phyloP scores from a whole-genome alignment of 257 asterid species.

The Linderniella brevidens region DNA sequence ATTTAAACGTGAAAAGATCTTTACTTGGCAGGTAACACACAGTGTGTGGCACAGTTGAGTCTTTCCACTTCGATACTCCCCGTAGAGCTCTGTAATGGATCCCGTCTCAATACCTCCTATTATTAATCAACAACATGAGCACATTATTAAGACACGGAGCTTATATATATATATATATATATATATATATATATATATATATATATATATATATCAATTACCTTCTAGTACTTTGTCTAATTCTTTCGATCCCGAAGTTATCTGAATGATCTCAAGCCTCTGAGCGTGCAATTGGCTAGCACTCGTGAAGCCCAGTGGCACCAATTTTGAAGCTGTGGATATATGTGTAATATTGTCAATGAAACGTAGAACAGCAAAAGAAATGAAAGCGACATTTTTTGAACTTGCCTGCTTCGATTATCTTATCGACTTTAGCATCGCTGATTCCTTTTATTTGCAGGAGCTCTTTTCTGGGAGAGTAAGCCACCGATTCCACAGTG shows the following conservation, averaged over 20 bases:
- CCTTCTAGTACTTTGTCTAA: constrained; percentile 90
- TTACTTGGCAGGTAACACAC: constrained; percentile 91
- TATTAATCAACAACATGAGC: background rate
- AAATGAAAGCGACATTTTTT: background rate
- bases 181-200: too few species aligned
- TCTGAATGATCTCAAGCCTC: constrained; percentile 89
- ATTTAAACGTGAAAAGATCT: constrained; percentile 2
- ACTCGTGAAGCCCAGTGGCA: constrained; percentile 92
- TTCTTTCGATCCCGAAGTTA: constrained; percentile 90
- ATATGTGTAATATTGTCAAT: constrained; percentile 2
- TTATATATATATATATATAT: background rate
- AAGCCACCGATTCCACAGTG: constrained; percentile 85
- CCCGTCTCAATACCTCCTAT: constrained; percentile 96
- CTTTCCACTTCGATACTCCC: constrained; percentile 90
- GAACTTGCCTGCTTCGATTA: constrained; percentile 88
- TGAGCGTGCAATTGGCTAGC: constrained; percentile 84
- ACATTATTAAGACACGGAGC: background rate
- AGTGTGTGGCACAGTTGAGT: constrained; percentile 95
- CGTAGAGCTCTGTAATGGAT: constrained; percentile 81
- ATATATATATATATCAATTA: constrained; percentile 5
- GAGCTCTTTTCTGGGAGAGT: constrained; percentile 95
- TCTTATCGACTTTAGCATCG: constrained; percentile 96
- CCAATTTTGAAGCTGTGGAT: constrained; percentile 88
- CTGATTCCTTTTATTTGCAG: constrained; percentile 86
- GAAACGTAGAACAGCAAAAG: background rate